Conservation (phyloP, 164 flowering plant genomes). For the Tetrastigma voinierianum region DNA sequence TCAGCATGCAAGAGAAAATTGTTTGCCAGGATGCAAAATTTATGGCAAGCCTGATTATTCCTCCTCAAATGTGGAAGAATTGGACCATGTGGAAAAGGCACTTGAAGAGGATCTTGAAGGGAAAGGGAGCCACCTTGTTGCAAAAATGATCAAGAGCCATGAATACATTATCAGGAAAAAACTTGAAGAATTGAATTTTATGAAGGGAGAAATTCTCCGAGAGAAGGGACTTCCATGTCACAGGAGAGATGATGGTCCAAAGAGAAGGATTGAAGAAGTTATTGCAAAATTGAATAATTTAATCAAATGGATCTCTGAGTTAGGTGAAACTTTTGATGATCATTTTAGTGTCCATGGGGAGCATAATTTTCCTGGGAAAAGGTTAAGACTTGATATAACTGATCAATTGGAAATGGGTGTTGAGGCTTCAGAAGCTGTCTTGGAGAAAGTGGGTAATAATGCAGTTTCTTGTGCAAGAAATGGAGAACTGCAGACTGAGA, state of each 20-base stretch:
- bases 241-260: slow-evolving; percentile 20
- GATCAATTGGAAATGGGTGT: not conserved
- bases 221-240: slow-evolving; percentile 19
- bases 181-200: slow-evolving; percentile 37
- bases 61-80: slow-evolving; percentile 2
- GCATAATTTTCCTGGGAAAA: not conserved
- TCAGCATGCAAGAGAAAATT: slow-evolving; percentile 2
- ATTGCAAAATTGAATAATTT: slow-evolving; percentile 37
- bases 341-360: not conserved
- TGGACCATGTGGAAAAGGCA: not conserved
- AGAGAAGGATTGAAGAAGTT: slow-evolving; percentile 33
- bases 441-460: slow-evolving; percentile 2
- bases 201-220: slow-evolving; percentile 28
- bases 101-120: slow-evolving; percentile 18
- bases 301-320: slow-evolving; percentile 21
- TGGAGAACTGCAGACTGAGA: slow-evolving; percentile 18
- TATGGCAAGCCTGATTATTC: not conserved
- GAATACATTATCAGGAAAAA: slow-evolving; percentile 52
- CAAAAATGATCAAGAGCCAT: slow-evolving; percentile 50
- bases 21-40: slow-evolving; percentile 15
- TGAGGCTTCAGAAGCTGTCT: slow-evolving; percentile 12
- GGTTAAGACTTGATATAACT: not conserved
- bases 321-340: slow-evolving; percentile 11
- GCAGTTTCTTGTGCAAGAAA: not conserved
- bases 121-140: slow-evolving; percentile 34